Conservation (phyloP, 345 rosid species). For the Salix exigua region DNA sequence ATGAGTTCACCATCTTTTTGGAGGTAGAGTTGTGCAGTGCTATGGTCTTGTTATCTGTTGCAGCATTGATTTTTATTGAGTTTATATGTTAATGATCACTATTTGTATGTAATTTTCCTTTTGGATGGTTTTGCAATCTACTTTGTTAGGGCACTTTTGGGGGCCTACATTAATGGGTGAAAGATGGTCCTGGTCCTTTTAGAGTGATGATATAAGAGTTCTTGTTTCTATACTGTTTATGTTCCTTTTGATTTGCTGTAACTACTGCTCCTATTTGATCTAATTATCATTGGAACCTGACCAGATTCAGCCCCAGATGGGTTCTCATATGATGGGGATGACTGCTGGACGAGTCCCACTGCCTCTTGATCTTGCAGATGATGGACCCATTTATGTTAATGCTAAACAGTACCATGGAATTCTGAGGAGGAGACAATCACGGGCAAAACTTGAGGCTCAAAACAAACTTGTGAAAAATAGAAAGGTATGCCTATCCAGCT, state of each 20-base stretch:
- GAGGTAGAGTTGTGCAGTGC: not conserved
- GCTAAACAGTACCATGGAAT: conserved; percentile 56
- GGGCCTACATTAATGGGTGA: not conserved
- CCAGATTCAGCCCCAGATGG: conserved; percentile 36
- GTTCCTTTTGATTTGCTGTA: not conserved
- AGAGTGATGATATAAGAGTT: not conserved
- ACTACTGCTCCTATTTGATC: not conserved
- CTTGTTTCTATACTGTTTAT: not conserved
- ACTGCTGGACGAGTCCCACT: conserved; percentile 38
- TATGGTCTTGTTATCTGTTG: not conserved
- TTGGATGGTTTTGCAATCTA: not conserved
- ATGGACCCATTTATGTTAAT: conserved; percentile 46
- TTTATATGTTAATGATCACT: not conserved
- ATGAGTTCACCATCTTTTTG: not conserved
- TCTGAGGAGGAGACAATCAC: conserved; percentile 47
- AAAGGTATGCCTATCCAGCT: conserved; percentile 28
- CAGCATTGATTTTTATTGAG: not conserved
- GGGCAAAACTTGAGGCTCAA: conserved; percentile 50
- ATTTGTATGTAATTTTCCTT: not conserved
- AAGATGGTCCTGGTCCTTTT: not conserved
- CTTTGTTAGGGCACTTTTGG: not conserved
- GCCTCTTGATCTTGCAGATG: conserved; percentile 41
- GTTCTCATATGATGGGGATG: conserved; percentile 31
- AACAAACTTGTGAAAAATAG: conserved; percentile 42
- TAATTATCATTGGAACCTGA: not conserved